Percentiles rank a stretch among this genome's conserved stretches.
Conservation (phyloP, 306 rosid genomes). For the Crotalaria pallida region DNA sequence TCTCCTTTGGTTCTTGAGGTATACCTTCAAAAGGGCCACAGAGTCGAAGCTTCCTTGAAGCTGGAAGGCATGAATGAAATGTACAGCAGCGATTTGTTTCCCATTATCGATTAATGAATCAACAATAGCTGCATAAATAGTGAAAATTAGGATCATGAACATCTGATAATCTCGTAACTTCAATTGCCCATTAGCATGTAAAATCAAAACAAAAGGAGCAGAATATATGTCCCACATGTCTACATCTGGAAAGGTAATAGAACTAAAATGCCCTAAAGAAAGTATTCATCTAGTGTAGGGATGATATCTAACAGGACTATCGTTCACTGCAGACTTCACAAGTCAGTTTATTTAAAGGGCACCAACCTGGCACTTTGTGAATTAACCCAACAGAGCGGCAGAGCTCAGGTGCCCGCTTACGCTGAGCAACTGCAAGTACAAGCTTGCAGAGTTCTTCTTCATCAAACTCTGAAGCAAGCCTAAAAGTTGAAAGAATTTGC, state of each 20-base stretch:
- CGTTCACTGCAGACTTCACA: conserved; percentile 54
- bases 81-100: conserved; percentile 62
- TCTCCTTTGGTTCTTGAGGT: conserved; percentile 72
- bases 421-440: conserved; percentile 75
- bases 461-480: conserved; percentile 79
- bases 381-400: conserved; percentile 80
- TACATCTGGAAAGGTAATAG: conserved; percentile 14
- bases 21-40: conserved; percentile 63
- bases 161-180: conserved; percentile 20
- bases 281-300: conserved; percentile 28
- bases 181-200: neutral
- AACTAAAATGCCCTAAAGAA: conserved; percentile 26
- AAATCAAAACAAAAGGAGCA: conserved; percentile 13
- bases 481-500: conserved; percentile 74
- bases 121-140: conserved; percentile 47
- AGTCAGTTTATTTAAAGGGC: conserved; percentile 59
- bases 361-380: conserved; percentile 94
- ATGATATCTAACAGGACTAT: conserved; percentile 41
- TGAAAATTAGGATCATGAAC: conserved; percentile 12
- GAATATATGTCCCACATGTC: conserved; percentile 12
- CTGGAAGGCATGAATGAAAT: conserved; percentile 58
- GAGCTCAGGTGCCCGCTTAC: conserved; percentile 84
- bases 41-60: conserved; percentile 58
- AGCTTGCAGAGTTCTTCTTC: conserved; percentile 89
- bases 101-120: conserved; percentile 45